A percentile compares a stretch with the other conserved stretches of the same genome.
phyloP scores from a whole-genome alignment of 192 early-diverging fungal species.

The Backusella tuberculispora region DNA sequence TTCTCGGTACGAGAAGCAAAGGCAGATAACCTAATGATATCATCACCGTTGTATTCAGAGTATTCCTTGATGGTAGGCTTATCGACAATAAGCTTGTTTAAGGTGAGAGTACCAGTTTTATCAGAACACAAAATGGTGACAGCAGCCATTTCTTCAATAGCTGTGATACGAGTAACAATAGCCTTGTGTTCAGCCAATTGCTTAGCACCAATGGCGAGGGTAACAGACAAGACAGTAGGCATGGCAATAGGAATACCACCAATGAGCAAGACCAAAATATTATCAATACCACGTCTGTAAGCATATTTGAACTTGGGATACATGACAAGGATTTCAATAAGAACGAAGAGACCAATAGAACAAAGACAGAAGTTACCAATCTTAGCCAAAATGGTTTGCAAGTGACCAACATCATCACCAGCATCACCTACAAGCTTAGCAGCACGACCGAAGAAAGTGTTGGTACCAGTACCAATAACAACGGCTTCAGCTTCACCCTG shows the following conservation, averaged over 20 bases:
- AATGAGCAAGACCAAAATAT: slow-evolving; percentile 76
- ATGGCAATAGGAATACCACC: slow-evolving; percentile 82
- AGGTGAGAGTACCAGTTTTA: slow-evolving; percentile 93
- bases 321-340: slow-evolving; percentile 72
- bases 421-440: slow-evolving; percentile 74
- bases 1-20: slow-evolving; percentile 77
- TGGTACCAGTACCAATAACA: slow-evolving; percentile 75
- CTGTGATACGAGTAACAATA: slow-evolving; percentile 77
- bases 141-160: slow-evolving; percentile 76
- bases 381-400: slow-evolving; percentile 72
- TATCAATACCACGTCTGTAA: slow-evolving; percentile 78
- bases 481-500: slow-evolving; percentile 78
- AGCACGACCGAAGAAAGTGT: slow-evolving; percentile 83
- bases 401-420: slow-evolving; percentile 72
- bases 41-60: slow-evolving; percentile 61
- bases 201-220: slow-evolving; percentile 78
- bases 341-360: slow-evolving; percentile 71
- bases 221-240: slow-evolving; percentile 77
- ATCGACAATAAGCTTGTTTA: slow-evolving; percentile 80
- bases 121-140: slow-evolving; percentile 87
- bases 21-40: slow-evolving; percentile 68
- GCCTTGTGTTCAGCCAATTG: slow-evolving; percentile 82
- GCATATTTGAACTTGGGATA: slow-evolving; percentile 66
- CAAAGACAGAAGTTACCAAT: slow-evolving; percentile 79
- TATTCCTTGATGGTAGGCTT: slow-evolving; percentile 70